phyloP scores from a whole-genome alignment of 257 asterid species.

The Fraxinus pennsylvanica region DNA sequence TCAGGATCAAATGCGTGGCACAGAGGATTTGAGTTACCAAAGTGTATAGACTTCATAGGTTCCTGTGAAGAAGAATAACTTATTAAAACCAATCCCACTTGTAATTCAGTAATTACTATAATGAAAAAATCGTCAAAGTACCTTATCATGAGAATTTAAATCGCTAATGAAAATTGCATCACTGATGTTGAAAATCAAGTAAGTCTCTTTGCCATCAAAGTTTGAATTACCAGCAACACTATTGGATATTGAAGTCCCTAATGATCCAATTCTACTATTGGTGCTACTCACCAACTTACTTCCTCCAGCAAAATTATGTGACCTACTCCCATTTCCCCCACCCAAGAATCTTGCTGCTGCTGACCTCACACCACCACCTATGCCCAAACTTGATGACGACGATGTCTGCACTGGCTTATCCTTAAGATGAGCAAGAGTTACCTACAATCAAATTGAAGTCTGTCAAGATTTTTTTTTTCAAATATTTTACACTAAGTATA shows the following conservation, averaged over 20 bases:
- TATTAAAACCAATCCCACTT: constrained; percentile 32
- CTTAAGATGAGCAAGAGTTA: constrained; percentile 84
- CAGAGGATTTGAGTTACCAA: constrained; percentile 86
- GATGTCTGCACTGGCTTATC: constrained; percentile 77
- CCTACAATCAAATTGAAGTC: constrained; percentile 40
- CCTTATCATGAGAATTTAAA: constrained; percentile 97
- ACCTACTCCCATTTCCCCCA: constrained; percentile 77
- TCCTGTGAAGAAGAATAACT: constrained; percentile 61
- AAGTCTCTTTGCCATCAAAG: constrained; percentile 92
- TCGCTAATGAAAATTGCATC: constrained; percentile 90
- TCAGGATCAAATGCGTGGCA: constrained; percentile 98
- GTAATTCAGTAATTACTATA: constrained; percentile 10
- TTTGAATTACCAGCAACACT: constrained; percentile 60
- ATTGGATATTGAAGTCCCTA: constrained; percentile 74
- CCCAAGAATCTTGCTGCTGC: constrained; percentile 95
- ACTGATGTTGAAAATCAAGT: constrained; percentile 89
- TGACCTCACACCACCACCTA: constrained; percentile 87
- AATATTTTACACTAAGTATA: not conserved
- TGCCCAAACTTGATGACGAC: constrained; percentile 72
- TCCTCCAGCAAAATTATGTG: constrained; percentile 95
- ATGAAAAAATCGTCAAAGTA: constrained; percentile 31
- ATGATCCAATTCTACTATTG: constrained; percentile 74
- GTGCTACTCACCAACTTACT: constrained; percentile 59
- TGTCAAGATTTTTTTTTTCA: not conserved
- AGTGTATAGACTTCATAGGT: constrained; percentile 90